Base-by-base conservation (phyloP, 139 green algal genomes). In the Monoraphidium neglectum region DNA sequence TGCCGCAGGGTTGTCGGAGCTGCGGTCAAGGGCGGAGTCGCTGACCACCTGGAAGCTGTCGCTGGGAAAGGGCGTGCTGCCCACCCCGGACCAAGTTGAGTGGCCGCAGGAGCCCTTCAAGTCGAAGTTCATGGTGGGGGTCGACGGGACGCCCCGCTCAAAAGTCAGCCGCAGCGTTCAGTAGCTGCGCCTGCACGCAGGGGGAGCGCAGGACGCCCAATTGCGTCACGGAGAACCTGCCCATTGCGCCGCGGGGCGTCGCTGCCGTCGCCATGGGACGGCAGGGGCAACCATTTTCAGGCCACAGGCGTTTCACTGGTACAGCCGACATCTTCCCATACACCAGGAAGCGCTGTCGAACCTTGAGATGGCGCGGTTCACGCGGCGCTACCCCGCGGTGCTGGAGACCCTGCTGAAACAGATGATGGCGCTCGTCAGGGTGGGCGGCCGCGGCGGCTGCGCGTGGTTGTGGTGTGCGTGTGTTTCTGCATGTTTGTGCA, bases 321-420 rank as follows among this genome's bases (percentile, higher is more conserved):
- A n/a, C n/a, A n/a, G n/a, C n/a, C n/a, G n/a, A n/a, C n/a, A n/a
- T n/a, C n/a, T n/a, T n/a, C n/a, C n/a, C n/a, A n/a, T n/a, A n/a
- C n/a, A 72, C 33, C 78, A 89, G 84, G 74, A 85, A 30, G 85
- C 89, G 10, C 67, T 95, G 72, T 66, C 65, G n/a, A 84, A 88
- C 40, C 70, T 97, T 61, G 90, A 96, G 84, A 96, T 97, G 92
- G 78, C 92, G 1, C 90, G 90, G 62, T 97, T 97, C 83, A 95
- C 88, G 23, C 81, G 92, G 36, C 83, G 89, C 32, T 91, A 97
- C 82, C 93, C 93, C 1, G 79, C 86, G 64, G 87, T 97, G 61
- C 82, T 95, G 38, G 83, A 91, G 53, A 87, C 84, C 5, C 81
- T 97, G 35, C 82, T 97, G 28, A 88, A 87, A 59, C 87, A 97